Evolutionary conservation across 495 filamentous ascomycete species (phyloP).

Genomic region (Saxophila tyrrhenica): DNA sequence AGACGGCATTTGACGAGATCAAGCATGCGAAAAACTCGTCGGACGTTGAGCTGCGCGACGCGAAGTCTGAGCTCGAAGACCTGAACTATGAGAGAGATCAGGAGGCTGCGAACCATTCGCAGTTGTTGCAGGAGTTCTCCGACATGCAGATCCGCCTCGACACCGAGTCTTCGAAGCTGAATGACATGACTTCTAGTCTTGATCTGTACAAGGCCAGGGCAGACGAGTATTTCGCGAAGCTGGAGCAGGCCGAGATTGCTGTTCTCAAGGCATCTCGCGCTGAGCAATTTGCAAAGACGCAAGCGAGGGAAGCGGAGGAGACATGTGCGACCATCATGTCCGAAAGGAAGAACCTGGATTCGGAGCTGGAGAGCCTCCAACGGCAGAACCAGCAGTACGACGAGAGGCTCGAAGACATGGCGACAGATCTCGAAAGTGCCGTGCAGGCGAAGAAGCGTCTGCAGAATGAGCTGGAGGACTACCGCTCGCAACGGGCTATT

Average conservation of each 20-base stretch:
- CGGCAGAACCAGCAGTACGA: slow-evolving; percentile 79
- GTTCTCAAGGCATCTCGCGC: slow-evolving; percentile 85
- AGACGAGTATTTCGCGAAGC: slow-evolving; percentile 94
- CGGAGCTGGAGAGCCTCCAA: slow-evolving; percentile 79
- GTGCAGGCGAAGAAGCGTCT: slow-evolving; percentile 87
- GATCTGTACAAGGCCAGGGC: slow-evolving; percentile 84
- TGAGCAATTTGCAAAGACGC: slow-evolving; percentile 85
- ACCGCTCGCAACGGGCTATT: slow-evolving; percentile 84
- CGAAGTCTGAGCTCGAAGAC: slow-evolving; percentile 72
- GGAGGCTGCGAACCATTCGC: slow-evolving; percentile 68
- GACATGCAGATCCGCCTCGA: slow-evolving; percentile 92
- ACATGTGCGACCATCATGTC: slow-evolving; percentile 82
- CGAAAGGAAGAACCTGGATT: slow-evolving; percentile 83
- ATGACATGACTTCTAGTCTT: slow-evolving; percentile 72
- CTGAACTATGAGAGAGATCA: slow-evolving; percentile 66
- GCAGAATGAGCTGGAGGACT: slow-evolving; percentile 96
- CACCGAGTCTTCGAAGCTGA: slow-evolving; percentile 71
- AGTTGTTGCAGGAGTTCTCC: slow-evolving; percentile 83
- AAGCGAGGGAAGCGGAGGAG: slow-evolving; percentile 82
- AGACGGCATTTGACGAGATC: slow-evolving; percentile 72
- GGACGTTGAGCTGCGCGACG: slow-evolving; percentile 85
- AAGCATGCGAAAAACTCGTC: slow-evolving; percentile 64
- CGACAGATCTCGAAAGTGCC: slow-evolving; percentile 75
- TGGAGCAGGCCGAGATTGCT: slow-evolving; percentile 92
- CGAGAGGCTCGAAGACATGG: slow-evolving; percentile 83